Evolutionary conservation across 1,284 basidiomycete genomes (phyloP), one percentile per base, ranked within the genome.

Genomic region (Inonotus hispidus): DNA sequence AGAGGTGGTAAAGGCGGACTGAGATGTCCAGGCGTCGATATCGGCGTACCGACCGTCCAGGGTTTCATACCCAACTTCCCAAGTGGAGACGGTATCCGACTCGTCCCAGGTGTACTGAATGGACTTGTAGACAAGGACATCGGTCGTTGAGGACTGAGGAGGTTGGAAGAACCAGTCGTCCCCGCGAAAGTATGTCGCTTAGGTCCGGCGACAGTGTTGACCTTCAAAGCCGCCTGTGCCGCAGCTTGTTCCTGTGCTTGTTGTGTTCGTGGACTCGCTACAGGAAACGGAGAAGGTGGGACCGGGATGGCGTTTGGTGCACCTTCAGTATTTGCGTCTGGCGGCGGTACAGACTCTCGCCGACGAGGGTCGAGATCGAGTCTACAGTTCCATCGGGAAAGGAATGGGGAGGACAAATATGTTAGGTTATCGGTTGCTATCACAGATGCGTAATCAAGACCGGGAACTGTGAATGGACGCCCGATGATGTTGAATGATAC

Each of bases 321-420:
- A 10, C 64, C 68, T 43, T 49, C 59, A 58, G 62, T 39, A 16
- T 54, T 25, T 46, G 60, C 7, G 50, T 61, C 39, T 55, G 46
- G 49, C 49, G 66, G n/a, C 63, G 61, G 53, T 11, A 47, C 25
- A 8, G 63, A 65, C 50, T 70, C 70, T 53, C 70, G 69, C 32
- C 66, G 70, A 53, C 71, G 71, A 13, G 82, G 74, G 0, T 88
- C 79, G 11, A 95, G 78, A 69, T 95, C 92, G 32, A 96, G 83
- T 0, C 89, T 76, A 64, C 91, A 93, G 67, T 93, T 95, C 93
- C 93, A 95, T 25, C 87, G 77, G 0, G 91, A 93, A 0, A 85
- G 82, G 72, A 95, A 95, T 0, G 82, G 76, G 6, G 75, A 74
- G 0, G 93, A 92, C 0, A 89, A 89, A 66, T 84, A 90, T 0